Conservation (phyloP, 2,329 filamentous ascomycete genomes). For the Aureobasidium lini region DNA sequence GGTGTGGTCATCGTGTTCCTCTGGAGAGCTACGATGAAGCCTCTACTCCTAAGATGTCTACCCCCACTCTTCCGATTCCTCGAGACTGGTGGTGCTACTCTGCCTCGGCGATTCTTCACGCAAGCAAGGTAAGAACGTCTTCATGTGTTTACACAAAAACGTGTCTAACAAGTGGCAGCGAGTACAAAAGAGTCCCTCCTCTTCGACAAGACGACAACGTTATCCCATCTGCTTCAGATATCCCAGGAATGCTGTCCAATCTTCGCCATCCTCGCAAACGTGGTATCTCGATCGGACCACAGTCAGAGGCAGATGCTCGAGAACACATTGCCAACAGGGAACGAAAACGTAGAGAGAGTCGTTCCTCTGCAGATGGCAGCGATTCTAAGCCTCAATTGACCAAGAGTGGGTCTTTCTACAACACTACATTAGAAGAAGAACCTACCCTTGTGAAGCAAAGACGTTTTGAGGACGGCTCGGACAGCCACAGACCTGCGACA, state of each 20-base stretch:
- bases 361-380: constrained; percentile 27
- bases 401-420: neutral
- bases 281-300: constrained; percentile 83
- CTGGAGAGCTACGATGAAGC: constrained; percentile 89
- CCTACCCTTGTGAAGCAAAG: neutral
- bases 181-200: constrained; percentile 78
- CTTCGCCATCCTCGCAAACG: constrained; percentile 75
- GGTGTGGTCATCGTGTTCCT: constrained; percentile 79
- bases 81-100: constrained; percentile 67
- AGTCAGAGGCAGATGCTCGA: constrained; percentile 93
- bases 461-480: neutral
- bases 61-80: constrained; percentile 84
- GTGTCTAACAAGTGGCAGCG: constrained; percentile 26
- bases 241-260: constrained; percentile 72
- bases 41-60: constrained; percentile 64
- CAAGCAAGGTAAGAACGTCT: constrained; percentile 57
- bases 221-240: constrained; percentile 79
- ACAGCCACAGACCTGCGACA: neutral
- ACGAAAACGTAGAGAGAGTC: constrained; percentile 54
- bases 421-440: neutral
- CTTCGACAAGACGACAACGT: constrained; percentile 75
- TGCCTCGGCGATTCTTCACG: constrained; percentile 86
- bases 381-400: constrained; percentile 15
- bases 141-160: neutral
- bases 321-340: constrained; percentile 90